phyloP scores from a whole-genome alignment of 2,329 filamentous ascomycete species.

The Cadophora luteo-olivacea region DNA sequence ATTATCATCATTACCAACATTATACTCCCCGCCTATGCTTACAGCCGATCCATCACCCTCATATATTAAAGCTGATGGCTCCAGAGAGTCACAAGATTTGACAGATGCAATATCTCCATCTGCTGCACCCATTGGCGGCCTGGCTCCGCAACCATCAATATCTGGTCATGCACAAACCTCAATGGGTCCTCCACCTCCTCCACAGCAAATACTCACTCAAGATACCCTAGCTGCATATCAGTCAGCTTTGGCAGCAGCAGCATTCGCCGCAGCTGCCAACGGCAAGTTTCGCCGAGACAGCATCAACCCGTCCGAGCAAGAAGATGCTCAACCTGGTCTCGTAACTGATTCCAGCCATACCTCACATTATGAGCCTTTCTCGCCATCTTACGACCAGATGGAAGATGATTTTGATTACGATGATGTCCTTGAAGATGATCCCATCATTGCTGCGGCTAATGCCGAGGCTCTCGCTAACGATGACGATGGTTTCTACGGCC shows the following conservation, averaged over 20 bases:
- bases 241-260: constrained; percentile 81
- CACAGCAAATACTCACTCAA: constrained; percentile 51
- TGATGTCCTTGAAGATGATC: constrained; percentile 80
- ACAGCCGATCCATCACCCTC: constrained; percentile 31
- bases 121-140: constrained; percentile 12
- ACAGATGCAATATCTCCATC: constrained; percentile 20
- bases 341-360: constrained; percentile 50
- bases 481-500: constrained; percentile 91
- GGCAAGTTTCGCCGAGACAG: constrained; percentile 74
- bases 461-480: constrained; percentile 92
- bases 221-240: constrained; percentile 76
- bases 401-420: constrained; percentile 59
- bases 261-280: constrained; percentile 75
- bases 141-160: constrained; percentile 40
- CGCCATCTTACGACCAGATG: constrained; percentile 41
- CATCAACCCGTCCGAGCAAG: constrained; percentile 38
- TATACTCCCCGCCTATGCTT: constrained; percentile 40
- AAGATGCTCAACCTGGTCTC: constrained; percentile 46
- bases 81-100: constrained; percentile 6
- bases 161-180: constrained; percentile 20
- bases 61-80: constrained; percentile 26
- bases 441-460: constrained; percentile 93
- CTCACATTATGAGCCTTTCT: constrained; percentile 45
- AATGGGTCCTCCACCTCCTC: constrained; percentile 27
- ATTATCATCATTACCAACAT: constrained; percentile 39